phyloP scores from a whole-genome alignment of 805 yeast species.

The Starmerella kuoi region DNA sequence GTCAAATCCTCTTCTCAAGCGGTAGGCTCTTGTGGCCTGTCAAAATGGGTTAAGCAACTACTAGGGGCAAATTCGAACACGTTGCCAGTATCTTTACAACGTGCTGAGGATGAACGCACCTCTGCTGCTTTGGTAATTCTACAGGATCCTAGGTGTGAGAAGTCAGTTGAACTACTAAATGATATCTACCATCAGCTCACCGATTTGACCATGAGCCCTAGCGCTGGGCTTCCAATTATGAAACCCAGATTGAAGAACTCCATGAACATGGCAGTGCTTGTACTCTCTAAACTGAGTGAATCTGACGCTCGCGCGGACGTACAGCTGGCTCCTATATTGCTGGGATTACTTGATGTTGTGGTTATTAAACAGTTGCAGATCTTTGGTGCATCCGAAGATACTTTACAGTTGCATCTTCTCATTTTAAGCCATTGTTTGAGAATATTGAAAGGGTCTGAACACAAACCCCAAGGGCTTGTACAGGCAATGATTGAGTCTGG shows the following conservation, averaged over 20 bases:
- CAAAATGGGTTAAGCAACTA: conserved; percentile 9
- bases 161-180: conserved; percentile 7
- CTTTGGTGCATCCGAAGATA: conserved; percentile 5
- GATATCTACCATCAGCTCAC: conserved; percentile 10
- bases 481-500: conserved; percentile 41
- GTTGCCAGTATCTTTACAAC: conserved; percentile 8
- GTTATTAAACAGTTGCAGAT: conserved; percentile 32
- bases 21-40: background rate
- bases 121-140: conserved; percentile 11
- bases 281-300: conserved; percentile 14
- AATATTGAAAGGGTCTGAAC: background rate
- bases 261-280: conserved; percentile 13
- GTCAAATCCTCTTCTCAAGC: background rate
- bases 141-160: conserved; percentile 1
- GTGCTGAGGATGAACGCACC: conserved; percentile 12
- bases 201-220: conserved; percentile 9
- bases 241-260: conserved; percentile 4
- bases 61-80: conserved; percentile 7
- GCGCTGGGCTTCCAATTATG: background rate
- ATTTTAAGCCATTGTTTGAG: conserved; percentile 10
- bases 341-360: conserved; percentile 46
- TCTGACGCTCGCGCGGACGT: conserved; percentile 10
- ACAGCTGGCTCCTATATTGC: conserved; percentile 18
- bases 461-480: conserved; percentile 10
- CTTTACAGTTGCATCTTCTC: conserved; percentile 11